Percentiles rank a stretch among this genome's conserved stretches.
Evolutionary conservation across 768 basidiomycete species (phyloP).

Genomic region (Termitomyces eurrhizus): DNA sequence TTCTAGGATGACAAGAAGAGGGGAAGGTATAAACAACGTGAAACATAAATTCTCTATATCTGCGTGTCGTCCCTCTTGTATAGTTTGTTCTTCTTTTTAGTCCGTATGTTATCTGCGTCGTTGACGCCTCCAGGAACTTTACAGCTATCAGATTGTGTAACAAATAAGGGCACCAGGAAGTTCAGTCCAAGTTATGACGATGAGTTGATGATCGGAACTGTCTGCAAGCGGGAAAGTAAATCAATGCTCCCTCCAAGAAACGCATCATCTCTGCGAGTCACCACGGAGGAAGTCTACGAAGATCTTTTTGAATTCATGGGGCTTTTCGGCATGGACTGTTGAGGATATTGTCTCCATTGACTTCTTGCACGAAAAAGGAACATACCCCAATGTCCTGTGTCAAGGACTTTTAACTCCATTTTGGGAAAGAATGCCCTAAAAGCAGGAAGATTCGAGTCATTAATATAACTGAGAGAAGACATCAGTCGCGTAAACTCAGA

Average conservation of each 20-base stretch:
- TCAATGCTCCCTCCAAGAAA: background rate
- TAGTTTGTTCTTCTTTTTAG: constrained; percentile 79
- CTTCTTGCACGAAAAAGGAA: background rate
- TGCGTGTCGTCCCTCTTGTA: constrained; percentile 72
- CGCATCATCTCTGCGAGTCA: too few relatives aligned
- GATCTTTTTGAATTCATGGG: constrained; percentile 45
- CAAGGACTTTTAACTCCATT: constrained; percentile 53
- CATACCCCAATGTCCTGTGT: constrained; percentile 80
- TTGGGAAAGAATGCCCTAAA: constrained; percentile 68
- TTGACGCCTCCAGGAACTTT: constrained; percentile 59
- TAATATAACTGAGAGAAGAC: constrained; percentile 56
- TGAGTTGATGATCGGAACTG: too few relatives aligned
- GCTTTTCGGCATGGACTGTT: constrained; percentile 73
- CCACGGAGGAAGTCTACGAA: constrained; percentile 19
- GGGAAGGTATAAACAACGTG: too few relatives aligned
- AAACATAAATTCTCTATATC: too few relatives aligned
- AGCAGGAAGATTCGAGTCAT: constrained; percentile 52
- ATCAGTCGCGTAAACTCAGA: background rate
- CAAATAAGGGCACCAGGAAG: background rate
- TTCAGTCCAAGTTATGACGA: background rate
- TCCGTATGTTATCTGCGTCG: constrained; percentile 81
- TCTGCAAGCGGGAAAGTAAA: background rate
- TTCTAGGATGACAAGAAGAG: too few relatives aligned
- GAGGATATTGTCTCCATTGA: background rate
- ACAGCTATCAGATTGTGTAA: constrained; percentile 37